Conservation (phyloP, 805 yeast genomes). For the Grigorovia yakushimaensis region DNA sequence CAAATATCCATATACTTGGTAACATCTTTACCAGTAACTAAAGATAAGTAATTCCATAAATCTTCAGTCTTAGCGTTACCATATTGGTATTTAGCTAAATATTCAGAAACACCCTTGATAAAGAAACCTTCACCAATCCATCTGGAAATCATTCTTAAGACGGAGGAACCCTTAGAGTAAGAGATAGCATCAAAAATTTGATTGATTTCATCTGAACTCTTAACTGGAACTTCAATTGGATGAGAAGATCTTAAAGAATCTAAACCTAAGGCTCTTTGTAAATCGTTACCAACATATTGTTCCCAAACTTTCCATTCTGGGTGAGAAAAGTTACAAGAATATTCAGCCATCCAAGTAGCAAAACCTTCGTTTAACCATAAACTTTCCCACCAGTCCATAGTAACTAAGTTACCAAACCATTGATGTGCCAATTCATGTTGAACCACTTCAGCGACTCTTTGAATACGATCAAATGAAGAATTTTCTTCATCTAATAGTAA, state of each 20-base stretch:
- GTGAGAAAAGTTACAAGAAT: slow-evolving; percentile 54
- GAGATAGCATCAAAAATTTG: slow-evolving; percentile 79
- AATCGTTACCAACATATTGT: slow-evolving; percentile 17
- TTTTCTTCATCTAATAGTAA: slow-evolving; percentile 28
- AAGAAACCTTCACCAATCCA: slow-evolving; percentile 60
- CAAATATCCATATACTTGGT: slow-evolving; percentile 53
- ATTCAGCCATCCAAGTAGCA: slow-evolving; percentile 62
- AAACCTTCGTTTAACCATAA: slow-evolving; percentile 86
- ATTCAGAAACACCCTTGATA: slow-evolving; percentile 61
- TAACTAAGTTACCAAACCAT: slow-evolving; percentile 84
- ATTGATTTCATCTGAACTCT: slow-evolving; percentile 67
- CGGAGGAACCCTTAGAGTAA: slow-evolving; percentile 71
- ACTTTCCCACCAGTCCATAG: slow-evolving; percentile 93
- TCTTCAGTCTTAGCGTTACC: slow-evolving; percentile 68
- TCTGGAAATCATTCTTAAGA: slow-evolving; percentile 66
- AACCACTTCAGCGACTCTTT: slow-evolving; percentile 72
- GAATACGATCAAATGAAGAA: slow-evolving; percentile 37
- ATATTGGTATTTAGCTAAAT: slow-evolving; percentile 52
- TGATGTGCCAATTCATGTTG: slow-evolving; percentile 85
- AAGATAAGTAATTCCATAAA: slow-evolving; percentile 58
- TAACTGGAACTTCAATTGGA: slow-evolving; percentile 76
- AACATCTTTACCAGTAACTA: slow-evolving; percentile 54
- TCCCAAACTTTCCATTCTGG: slow-evolving; percentile 73
- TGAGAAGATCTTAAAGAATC: slow-evolving; percentile 59
- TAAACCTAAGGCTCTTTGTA: slow-evolving; percentile 34